phyloP scores from a whole-genome alignment of 2,329 filamentous ascomycete genomes.

The Parascedosporium putredinis region DNA sequence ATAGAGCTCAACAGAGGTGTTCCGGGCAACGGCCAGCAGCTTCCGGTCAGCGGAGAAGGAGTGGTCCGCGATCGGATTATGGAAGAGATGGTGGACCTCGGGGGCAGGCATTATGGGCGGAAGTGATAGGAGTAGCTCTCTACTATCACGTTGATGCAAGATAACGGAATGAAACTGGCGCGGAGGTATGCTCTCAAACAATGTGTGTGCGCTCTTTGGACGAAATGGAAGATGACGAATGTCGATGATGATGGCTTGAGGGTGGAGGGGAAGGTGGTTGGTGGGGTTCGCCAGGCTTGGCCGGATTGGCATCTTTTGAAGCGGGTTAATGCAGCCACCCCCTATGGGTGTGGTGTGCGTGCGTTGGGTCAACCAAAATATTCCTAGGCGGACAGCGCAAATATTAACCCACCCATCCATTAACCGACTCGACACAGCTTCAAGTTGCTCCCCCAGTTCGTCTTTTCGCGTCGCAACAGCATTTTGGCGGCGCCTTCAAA shows the following conservation, averaged over 20 bases:
- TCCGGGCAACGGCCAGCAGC: conserved; percentile 82
- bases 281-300: conserved; percentile 10
- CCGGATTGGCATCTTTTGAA: too few species aligned
- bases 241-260: conserved; percentile 8
- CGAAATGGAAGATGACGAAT: too few species aligned
- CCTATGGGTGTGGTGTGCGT: too few species aligned
- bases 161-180: neutral
- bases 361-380: too few species aligned
- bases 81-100: conserved; percentile 94
- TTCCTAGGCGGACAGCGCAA: too few species aligned
- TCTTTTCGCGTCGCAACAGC: neutral
- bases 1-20: conserved; percentile 86
- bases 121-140: conserved; percentile 64
- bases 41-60: conserved; percentile 90
- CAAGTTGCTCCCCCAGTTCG: too few species aligned
- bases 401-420: too few species aligned
- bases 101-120: conserved; percentile 60
- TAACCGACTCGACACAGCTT: too few species aligned
- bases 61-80: conserved; percentile 92
- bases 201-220: too few species aligned
- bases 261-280: conserved; percentile 12
- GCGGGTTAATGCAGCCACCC: too few species aligned
- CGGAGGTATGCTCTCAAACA: neutral
- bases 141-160: conserved; percentile 59
- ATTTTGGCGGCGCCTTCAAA: neutral